These are phyloP conservation scores for Nicotiana tomentosiformis DNA, from an alignment of 257 asterid species.

Conservation along the genomic window DNA sequence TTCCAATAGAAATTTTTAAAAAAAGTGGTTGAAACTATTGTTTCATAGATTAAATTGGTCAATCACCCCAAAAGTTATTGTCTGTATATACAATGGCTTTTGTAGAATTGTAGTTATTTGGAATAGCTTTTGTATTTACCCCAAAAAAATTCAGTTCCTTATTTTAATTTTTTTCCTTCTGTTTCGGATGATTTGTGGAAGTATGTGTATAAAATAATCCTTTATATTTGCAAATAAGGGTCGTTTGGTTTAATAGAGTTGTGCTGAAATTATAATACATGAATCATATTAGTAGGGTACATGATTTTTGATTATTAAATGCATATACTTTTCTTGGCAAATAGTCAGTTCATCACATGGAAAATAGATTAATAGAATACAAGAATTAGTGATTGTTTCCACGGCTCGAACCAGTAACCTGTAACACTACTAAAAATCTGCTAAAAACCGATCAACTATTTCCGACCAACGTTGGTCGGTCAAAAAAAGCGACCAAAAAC, in stretches of 20 bases:
- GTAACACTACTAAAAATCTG: too few species aligned
- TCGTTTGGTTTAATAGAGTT: not conserved
- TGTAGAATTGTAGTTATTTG: too few species aligned
- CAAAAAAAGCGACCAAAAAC: too few species aligned
- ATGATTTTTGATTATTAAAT: not conserved
- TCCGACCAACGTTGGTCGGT: too few species aligned
- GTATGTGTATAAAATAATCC: not conserved
- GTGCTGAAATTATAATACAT: not conserved
- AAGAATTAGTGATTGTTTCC: too few species aligned
- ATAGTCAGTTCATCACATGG: not conserved
- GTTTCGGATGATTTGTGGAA: not conserved
- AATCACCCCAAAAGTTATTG: not conserved
- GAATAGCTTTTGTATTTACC: too few species aligned
- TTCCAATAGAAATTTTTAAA: not conserved
- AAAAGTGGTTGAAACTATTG: not conserved
- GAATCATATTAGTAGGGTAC: too few species aligned
- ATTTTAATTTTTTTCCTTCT: too few species aligned
- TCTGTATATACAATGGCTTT: not conserved
- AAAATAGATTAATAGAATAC: not conserved
- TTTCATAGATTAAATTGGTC: not conserved
- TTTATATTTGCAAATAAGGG: too few species aligned
- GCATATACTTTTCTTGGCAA: not conserved
- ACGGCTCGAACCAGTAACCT: too few species aligned
- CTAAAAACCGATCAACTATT: too few species aligned
- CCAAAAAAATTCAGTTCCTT: too few species aligned